These are phyloP conservation scores for Phycomyces blakesleeanus DNA, from an alignment of 192 early-diverging fungal genomes.

Conservation along the genomic window DNA sequence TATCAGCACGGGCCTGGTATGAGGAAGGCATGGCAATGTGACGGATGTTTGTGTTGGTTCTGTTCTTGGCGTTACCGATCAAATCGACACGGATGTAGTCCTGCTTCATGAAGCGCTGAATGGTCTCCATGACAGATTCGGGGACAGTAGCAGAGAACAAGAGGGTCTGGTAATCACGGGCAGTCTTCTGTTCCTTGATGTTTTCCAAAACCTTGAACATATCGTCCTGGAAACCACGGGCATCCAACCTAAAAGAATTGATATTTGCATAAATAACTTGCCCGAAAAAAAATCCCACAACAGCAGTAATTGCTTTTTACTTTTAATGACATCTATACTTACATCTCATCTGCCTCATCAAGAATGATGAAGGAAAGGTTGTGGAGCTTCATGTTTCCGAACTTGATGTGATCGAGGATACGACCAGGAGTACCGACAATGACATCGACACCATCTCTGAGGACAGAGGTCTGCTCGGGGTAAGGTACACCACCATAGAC, in stretches of 20 bases:
- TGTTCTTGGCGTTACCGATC: conserved; percentile 80
- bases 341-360: conserved; percentile 85
- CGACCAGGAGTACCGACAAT: conserved; percentile 83
- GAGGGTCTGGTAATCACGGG: conserved; percentile 63
- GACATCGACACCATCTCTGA: conserved; percentile 72
- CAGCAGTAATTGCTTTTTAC: no score
- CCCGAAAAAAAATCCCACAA: no score
- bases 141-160: conserved; percentile 86
- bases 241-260: conserved; percentile 40
- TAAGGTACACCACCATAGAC: conserved; percentile 92
- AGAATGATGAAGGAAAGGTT: conserved; percentile 61
- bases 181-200: conserved; percentile 73
- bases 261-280: background rate
- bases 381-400: conserved; percentile 69
- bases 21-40: conserved; percentile 84
- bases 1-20: conserved; percentile 85
- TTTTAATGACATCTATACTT: conserved; percentile 3
- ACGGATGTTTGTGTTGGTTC: conserved; percentile 83
- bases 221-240: conserved; percentile 78
- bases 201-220: conserved; percentile 76
- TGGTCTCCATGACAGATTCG: conserved; percentile 71
- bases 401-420: conserved; percentile 78
- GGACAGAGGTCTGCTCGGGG: conserved; percentile 75
- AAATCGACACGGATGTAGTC: conserved; percentile 75
- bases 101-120: conserved; percentile 52